Evolutionary conservation across 2,329 filamentous ascomycete species (phyloP).

Genomic region (Beauveria caledonica): DNA sequence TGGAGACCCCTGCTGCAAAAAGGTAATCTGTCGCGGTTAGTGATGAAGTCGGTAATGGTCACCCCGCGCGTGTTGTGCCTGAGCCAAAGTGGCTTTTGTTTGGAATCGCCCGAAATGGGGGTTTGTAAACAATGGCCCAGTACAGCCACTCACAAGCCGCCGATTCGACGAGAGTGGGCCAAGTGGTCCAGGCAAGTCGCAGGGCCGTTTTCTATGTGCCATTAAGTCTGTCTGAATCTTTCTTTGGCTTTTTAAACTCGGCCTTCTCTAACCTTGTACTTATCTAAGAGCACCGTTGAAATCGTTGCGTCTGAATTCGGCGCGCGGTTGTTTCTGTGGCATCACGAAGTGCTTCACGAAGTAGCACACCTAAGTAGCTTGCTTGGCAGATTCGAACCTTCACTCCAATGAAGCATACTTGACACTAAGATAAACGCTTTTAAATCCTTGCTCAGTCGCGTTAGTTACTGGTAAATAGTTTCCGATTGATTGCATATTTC

Average conservation of each 20-base stretch:
- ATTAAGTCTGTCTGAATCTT: neutral
- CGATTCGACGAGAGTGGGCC: neutral
- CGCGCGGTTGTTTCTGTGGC: neutral
- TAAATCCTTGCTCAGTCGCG: too few species aligned
- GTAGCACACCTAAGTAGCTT: neutral
- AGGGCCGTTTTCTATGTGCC: neutral
- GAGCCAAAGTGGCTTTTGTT: conserved; percentile 20
- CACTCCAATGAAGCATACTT: neutral
- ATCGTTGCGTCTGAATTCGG: neutral
- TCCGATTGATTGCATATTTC: neutral
- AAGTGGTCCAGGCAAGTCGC: neutral
- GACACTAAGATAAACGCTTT: neutral
- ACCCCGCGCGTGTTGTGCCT: conserved; percentile 15
- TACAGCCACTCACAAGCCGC: conserved; percentile 2
- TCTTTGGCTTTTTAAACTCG: neutral
- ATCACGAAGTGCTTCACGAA: neutral
- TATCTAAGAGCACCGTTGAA: too few species aligned
- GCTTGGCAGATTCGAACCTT: neutral
- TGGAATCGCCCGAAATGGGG: conserved; percentile 30
- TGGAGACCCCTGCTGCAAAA: neutral
- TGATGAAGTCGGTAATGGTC: conserved; percentile 7
- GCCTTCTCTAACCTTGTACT: too few species aligned
- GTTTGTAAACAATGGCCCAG: conserved; percentile 32
- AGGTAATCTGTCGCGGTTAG: conserved; percentile 4
- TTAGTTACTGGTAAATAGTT: neutral